Percentiles rank a stretch among this genome's conserved stretches.
Evolutionary conservation across 2,329 filamentous ascomycete species (phyloP).

Genomic region (Claviceps pusilla): DNA sequence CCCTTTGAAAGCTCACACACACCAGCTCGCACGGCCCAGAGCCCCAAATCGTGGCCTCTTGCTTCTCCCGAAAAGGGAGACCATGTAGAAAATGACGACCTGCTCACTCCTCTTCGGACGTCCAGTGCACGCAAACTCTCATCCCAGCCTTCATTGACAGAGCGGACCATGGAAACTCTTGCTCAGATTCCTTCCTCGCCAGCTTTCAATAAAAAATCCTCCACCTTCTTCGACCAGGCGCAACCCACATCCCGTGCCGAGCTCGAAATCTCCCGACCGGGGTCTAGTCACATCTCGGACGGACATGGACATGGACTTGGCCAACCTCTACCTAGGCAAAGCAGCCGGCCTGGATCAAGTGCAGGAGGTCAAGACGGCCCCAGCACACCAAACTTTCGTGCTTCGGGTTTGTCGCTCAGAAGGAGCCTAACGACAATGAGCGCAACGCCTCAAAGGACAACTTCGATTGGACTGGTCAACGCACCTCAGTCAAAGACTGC

Average conservation of each 20-base stretch:
- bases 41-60: background rate
- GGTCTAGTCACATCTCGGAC: conserved; percentile 48
- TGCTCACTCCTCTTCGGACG: conserved; percentile 7
- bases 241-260: conserved; percentile 36
- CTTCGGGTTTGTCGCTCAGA: conserved; percentile 29
- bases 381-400: conserved; percentile 23
- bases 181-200: conserved; percentile 67
- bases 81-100: background rate
- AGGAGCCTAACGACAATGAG: conserved; percentile 27
- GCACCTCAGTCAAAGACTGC: conserved; percentile 13
- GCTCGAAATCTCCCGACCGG: conserved; percentile 32
- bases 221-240: conserved; percentile 58
- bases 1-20: background rate
- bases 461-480: conserved; percentile 9
- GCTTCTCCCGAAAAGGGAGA: background rate
- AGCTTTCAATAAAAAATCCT: conserved; percentile 47
- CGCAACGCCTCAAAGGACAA: conserved; percentile 26
- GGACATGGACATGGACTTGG: conserved; percentile 41
- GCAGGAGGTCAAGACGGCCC: conserved; percentile 28
- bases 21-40: background rate
- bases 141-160: conserved; percentile 50
- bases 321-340: conserved; percentile 32
- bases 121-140: conserved; percentile 11
- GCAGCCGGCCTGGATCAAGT: conserved; percentile 41
- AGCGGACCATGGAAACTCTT: conserved; percentile 75